A percentile compares a stretch with the other conserved stretches of the same genome.
Conservation (phyloP, 179 eudicot species). For the Actinidia arguta region DNA sequence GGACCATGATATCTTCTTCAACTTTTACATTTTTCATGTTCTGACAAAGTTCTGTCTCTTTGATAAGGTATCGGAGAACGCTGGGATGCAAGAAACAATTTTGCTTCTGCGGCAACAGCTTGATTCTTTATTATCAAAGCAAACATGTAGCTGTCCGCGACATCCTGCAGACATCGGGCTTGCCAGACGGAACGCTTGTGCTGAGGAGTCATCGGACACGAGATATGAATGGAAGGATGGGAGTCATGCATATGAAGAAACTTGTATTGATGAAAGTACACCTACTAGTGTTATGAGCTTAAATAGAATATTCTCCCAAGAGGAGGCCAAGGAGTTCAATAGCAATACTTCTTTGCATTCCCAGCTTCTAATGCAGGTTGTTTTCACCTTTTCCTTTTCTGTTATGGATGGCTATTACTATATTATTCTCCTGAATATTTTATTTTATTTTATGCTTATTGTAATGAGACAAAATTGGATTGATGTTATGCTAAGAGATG, state of each 20-base stretch:
- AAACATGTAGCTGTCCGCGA: conserved; percentile 25
- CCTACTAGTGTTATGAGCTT: conserved; percentile 49
- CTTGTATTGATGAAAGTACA: conserved; percentile 34
- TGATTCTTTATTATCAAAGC: conserved; percentile 31
- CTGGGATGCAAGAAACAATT: conserved; percentile 53
- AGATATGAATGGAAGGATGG: conserved; percentile 24
- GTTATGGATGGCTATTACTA: too few species aligned
- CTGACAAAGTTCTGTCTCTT: conserved; percentile 3
- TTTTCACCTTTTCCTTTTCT: neutral
- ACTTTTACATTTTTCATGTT: neutral
- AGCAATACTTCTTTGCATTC: conserved; percentile 31
- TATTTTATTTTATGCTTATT: neutral
- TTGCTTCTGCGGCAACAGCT: conserved; percentile 42
- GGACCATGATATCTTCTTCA: neutral
- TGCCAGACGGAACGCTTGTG: conserved; percentile 13
- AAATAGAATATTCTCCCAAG: conserved; percentile 36
- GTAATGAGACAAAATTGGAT: neutral
- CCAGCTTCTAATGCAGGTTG: conserved; percentile 42
- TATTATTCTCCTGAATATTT: neutral
- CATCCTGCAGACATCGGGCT: conserved; percentile 8
- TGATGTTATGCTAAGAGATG: neutral
- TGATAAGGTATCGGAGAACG: conserved; percentile 36
- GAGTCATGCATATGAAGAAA: conserved; percentile 28
- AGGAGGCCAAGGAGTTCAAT: conserved; percentile 29
- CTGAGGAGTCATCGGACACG: conserved; percentile 15